These are phyloP conservation scores for Lolium multiflorum DNA, from an alignment of 176 grass and related monocot species.

Conservation along the genomic window DNA sequence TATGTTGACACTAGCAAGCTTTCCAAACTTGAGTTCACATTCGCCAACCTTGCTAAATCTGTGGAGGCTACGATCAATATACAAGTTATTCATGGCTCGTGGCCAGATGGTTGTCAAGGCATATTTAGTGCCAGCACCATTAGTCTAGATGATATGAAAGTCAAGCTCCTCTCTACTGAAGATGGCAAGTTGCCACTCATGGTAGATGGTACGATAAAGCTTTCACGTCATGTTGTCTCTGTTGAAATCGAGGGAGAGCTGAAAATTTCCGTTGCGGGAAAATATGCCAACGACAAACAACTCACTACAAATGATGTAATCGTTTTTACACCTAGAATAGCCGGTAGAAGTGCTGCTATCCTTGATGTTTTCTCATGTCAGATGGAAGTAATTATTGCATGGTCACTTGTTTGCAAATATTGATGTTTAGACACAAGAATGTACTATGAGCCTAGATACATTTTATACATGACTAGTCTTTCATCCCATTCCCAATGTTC, in stretches of 20 bases:
- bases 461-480: too few relatives aligned
- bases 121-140: neutral
- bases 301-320: neutral
- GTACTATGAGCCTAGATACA: too few relatives aligned
- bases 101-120: neutral
- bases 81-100: slow-evolving; percentile 13
- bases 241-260: neutral
- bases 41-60: neutral
- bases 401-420: neutral
- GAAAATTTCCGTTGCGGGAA: neutral
- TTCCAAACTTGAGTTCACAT: neutral
- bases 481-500: too few relatives aligned
- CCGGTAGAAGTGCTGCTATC: neutral
- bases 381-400: neutral
- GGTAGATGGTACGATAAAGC: neutral
- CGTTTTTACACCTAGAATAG: neutral
- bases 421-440: too few relatives aligned
- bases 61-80: slow-evolving; percentile 8
- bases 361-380: neutral
- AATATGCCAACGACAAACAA: neutral
- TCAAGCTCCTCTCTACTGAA: neutral
- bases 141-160: neutral
- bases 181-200: neutral
- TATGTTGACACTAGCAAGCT: neutral
- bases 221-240: neutral